These are phyloP conservation scores for Eucalyptus tenuipes DNA, from an alignment of 345 rosid species.

Conservation along the genomic window DNA sequence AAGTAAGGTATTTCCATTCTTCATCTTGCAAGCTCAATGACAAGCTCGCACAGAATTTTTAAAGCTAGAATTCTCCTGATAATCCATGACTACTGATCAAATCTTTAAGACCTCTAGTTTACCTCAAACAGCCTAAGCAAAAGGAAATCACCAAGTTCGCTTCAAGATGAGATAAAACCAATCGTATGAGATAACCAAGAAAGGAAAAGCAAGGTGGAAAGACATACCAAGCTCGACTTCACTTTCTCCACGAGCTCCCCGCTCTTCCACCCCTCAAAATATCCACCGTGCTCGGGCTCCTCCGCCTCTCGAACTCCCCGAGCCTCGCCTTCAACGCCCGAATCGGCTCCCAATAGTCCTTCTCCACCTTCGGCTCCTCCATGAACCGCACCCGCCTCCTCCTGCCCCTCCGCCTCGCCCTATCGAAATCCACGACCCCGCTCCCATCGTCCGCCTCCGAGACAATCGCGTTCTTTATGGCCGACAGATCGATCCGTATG, in stretches of 20 bases:
- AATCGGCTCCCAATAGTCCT: conserved; percentile 66
- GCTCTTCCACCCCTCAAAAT: conserved; percentile 60
- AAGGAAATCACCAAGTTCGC: not conserved
- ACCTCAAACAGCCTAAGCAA: not conserved
- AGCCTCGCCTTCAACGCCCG: conserved; percentile 56
- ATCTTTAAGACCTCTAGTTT: not conserved
- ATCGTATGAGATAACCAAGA: not conserved
- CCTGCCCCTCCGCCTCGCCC: conserved; percentile 28
- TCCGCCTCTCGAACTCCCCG: conserved; percentile 78
- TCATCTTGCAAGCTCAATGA: not conserved
- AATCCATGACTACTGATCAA: not conserved
- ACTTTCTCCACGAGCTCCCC: conserved; percentile 75
- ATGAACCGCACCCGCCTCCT: conserved; percentile 23
- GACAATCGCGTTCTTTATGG: conserved; percentile 66
- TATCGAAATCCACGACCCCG: conserved; percentile 30
- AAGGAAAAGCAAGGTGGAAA: not conserved
- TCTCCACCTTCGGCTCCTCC: not conserved
- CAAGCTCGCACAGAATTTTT: not conserved
- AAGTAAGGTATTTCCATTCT: not conserved
- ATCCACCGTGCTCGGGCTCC: conserved; percentile 30
- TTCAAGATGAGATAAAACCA: not conserved
- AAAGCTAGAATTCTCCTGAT: not conserved
- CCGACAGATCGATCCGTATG: conserved; percentile 68
- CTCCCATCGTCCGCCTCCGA: conserved; percentile 36
- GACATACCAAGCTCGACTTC: conserved; percentile 76